Evolutionary conservation across 805 yeast genomes (phyloP).

Genomic region (Priceomyces carsonii): DNA sequence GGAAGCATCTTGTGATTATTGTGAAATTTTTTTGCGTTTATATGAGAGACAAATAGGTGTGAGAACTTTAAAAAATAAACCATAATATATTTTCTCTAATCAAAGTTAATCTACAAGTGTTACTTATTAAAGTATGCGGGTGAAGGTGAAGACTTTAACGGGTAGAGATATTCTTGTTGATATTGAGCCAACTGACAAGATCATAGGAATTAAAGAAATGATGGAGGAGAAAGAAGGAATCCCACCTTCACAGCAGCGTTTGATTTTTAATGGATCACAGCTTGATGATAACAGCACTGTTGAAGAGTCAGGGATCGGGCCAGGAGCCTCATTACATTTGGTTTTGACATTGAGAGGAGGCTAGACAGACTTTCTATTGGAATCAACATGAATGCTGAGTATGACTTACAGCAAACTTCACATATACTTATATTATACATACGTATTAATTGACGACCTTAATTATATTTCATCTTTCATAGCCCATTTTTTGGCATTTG

Average conservation of each 20-base stretch:
- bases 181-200: constrained; percentile 66
- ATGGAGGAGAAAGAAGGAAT: constrained; percentile 97
- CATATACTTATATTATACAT: too few species aligned
- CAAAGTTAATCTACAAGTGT: too few species aligned
- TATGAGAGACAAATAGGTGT: too few species aligned
- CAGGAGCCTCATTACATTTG: constrained; percentile 86
- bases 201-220: constrained; percentile 79
- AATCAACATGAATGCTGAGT: too few species aligned
- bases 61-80: too few species aligned
- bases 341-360: constrained; percentile 96
- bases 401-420: too few species aligned
- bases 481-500: constrained; percentile 39
- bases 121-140: constrained; percentile 54
- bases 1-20: too few species aligned
- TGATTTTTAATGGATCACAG: constrained; percentile 88
- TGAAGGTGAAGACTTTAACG: constrained; percentile 74
- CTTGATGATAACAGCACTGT: constrained; percentile 83
- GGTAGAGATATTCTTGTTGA: constrained; percentile 83
- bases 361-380: too few species aligned
- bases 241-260: constrained; percentile 93
- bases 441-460: too few species aligned
- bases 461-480: constrained; percentile 1
- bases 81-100: too few species aligned
- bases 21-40: too few species aligned
- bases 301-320: constrained; percentile 68